Percentiles rank a stretch among this genome's conserved stretches.
Conservation (phyloP, 371 early-diverging fungal genomes). For the Mucor circinelloides region DNA sequence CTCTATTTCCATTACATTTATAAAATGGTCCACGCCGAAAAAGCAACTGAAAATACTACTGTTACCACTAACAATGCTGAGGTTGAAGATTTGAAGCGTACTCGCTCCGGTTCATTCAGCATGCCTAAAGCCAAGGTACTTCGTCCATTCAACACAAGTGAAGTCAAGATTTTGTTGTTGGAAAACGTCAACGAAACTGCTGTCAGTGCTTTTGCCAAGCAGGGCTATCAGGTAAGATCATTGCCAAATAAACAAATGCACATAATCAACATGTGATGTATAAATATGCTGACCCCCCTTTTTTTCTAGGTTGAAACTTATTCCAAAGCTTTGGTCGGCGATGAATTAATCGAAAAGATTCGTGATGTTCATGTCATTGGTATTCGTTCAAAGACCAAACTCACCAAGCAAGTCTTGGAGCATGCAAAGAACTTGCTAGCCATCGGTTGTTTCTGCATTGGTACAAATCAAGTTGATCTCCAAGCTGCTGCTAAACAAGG, state of each 20-base stretch:
- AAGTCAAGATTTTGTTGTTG: conserved; percentile 80
- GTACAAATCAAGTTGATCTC: conserved; percentile 96
- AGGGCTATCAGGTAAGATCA: conserved; percentile 82
- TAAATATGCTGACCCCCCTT: not conserved
- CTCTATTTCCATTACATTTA: not conserved
- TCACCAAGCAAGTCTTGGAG: conserved; percentile 83
- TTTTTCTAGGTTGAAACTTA: conserved; percentile 78
- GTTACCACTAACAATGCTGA: not conserved
- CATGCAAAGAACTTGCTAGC: conserved; percentile 88
- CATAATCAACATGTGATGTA: not conserved
- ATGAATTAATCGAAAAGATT: conserved; percentile 89
- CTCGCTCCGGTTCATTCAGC: conserved; percentile 24
- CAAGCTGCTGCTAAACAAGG: conserved; percentile 84
- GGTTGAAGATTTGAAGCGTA: conserved; percentile 4
- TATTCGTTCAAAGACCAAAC: conserved; percentile 92
- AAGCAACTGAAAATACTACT: not conserved
- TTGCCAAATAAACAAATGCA: not conserved
- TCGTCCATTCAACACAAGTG: conserved; percentile 64
- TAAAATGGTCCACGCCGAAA: conserved; percentile 2
- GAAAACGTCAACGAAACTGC: conserved; percentile 88
- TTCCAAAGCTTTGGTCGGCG: conserved; percentile 86
- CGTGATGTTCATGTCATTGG: conserved; percentile 92
- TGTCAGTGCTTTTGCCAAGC: conserved; percentile 70
- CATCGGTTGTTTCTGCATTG: conserved; percentile 98
- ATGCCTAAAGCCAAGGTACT: conserved; percentile 41